Evolutionary conservation across 2,329 filamentous ascomycete species (phyloP).

Genomic region (Trichoderma hamatum): DNA sequence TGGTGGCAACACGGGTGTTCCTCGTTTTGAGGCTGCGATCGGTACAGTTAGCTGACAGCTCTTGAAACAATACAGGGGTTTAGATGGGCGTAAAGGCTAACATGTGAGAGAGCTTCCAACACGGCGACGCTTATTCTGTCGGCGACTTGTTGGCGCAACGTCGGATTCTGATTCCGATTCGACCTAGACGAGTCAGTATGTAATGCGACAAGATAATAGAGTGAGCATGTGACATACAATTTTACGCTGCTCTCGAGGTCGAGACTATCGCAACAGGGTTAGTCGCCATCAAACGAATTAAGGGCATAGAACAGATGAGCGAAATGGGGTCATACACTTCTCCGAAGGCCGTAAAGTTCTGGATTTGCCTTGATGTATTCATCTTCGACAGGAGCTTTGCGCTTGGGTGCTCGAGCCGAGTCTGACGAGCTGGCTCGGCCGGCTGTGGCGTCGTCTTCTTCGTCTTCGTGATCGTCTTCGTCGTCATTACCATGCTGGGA

Average conservation of each 20-base stretch:
- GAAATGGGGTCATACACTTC: conserved; percentile 69
- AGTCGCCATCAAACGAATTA: background rate
- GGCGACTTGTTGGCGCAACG: conserved; percentile 57
- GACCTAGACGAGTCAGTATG: conserved; percentile 40
- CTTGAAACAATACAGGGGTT: background rate
- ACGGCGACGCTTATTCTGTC: conserved; percentile 70
- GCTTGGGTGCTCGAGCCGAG: conserved; percentile 71
- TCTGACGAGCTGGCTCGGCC: conserved; percentile 71
- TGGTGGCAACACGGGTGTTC: conserved; percentile 58
- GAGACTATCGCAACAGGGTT: conserved; percentile 47
- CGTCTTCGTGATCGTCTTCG: conserved; percentile 40
- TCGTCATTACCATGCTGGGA: conserved; percentile 50
- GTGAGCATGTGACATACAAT: conserved; percentile 50
- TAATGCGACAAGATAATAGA: conserved; percentile 20
- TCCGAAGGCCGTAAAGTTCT: conserved; percentile 88
- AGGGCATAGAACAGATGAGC: background rate
- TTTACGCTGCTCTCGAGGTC: conserved; percentile 60
- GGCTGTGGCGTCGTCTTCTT: conserved; percentile 40
- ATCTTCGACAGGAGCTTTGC: conserved; percentile 69
- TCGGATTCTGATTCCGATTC: conserved; percentile 72
- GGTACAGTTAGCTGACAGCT: conserved; percentile 1
- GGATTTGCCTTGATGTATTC: conserved; percentile 89
- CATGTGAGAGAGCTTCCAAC: conserved; percentile 65
- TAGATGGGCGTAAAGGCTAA: conserved; percentile 44
- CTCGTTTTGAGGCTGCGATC: conserved; percentile 60